Percentiles rank a stretch among this genome's conserved stretches.
Conservation (phyloP, 768 basidiomycete species). For the Plicaturopsis crispa region DNA sequence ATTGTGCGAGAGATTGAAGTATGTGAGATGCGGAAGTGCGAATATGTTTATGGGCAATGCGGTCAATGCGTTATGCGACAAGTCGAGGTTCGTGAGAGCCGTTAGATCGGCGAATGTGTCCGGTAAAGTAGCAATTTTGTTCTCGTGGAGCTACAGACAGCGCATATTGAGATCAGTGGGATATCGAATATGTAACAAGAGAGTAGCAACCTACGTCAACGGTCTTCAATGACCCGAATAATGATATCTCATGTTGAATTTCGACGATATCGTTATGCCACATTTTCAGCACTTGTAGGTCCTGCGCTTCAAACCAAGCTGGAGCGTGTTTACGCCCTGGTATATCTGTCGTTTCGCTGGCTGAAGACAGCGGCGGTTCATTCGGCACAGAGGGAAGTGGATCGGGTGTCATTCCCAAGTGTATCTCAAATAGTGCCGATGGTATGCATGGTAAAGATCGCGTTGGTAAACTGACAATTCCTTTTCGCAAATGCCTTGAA, state of each 20-base stretch:
- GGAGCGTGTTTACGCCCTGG: constrained; percentile 38
- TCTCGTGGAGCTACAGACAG: constrained; percentile 58
- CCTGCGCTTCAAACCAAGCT: constrained; percentile 79
- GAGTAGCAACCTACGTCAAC: constrained; percentile 53
- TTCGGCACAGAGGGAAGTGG: constrained; percentile 56
- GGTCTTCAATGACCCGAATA: constrained; percentile 77
- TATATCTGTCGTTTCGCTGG: constrained; percentile 29
- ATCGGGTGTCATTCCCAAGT: constrained; percentile 68
- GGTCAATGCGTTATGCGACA: constrained; percentile 65
- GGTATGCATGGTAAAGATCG: constrained; percentile 69
- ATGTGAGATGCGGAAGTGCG: constrained; percentile 57
- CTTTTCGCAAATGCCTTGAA: constrained; percentile 41
- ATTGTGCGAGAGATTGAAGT: constrained; percentile 70
- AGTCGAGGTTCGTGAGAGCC: constrained; percentile 57
- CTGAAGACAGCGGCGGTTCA: constrained; percentile 44
- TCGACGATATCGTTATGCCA: constrained; percentile 77
- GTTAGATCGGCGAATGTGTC: constrained; percentile 62
- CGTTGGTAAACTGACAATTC: constrained; percentile 67
- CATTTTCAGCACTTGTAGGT: constrained; percentile 66
- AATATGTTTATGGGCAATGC: constrained; percentile 59
- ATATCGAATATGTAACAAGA: background rate
- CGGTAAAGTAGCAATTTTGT: constrained; percentile 57
- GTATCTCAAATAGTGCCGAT: constrained; percentile 72
- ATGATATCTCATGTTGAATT: constrained; percentile 74
- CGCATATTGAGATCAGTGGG: constrained; percentile 1